A percentile compares a stretch with the other conserved stretches of the same genome.
Evolutionary conservation across 148 eudicot genomes (phyloP).

Genomic region (Silene latifolia): DNA sequence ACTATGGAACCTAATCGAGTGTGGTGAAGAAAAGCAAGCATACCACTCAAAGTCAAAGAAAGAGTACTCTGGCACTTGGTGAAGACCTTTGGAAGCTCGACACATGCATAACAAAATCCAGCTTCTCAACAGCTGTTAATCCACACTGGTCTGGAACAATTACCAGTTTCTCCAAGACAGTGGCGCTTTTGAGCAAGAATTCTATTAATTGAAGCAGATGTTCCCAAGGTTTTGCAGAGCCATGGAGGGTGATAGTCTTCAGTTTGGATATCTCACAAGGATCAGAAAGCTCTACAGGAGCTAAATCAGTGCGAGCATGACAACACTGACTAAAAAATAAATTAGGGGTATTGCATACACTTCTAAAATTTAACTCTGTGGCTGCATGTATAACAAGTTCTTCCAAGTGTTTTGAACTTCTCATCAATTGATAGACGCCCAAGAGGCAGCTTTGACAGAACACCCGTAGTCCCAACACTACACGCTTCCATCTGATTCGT

Average conservation of each 20-base stretch:
- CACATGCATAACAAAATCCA: neutral
- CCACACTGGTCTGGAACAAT: neutral
- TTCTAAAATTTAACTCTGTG: too few relatives aligned
- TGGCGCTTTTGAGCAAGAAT: neutral
- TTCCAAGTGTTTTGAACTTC: slow-evolving; percentile 5
- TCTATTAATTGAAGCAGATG: neutral
- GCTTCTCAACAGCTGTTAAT: too few relatives aligned
- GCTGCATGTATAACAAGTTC: neutral
- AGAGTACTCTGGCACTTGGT: neutral
- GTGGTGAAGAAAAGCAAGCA: neutral
- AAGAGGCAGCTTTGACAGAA: neutral
- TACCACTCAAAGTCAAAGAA: neutral
- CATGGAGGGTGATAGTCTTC: neutral
- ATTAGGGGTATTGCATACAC: too few relatives aligned
- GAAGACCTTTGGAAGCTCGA: neutral
- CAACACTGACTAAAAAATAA: too few relatives aligned
- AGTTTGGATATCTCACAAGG: neutral
- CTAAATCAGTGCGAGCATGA: too few relatives aligned
- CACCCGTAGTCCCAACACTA: neutral
- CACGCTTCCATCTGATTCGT: slow-evolving; percentile 10
- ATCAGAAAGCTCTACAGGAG: too few relatives aligned
- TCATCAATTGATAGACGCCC: slow-evolving; percentile 5
- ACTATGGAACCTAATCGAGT: neutral
- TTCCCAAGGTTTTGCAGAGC: neutral
- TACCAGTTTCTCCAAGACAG: neutral